A percentile compares a stretch with the other conserved stretches of the same genome.
phyloP scores from a whole-genome alignment of 495 filamentous ascomycete species.

The Tuber aestivum region DNA sequence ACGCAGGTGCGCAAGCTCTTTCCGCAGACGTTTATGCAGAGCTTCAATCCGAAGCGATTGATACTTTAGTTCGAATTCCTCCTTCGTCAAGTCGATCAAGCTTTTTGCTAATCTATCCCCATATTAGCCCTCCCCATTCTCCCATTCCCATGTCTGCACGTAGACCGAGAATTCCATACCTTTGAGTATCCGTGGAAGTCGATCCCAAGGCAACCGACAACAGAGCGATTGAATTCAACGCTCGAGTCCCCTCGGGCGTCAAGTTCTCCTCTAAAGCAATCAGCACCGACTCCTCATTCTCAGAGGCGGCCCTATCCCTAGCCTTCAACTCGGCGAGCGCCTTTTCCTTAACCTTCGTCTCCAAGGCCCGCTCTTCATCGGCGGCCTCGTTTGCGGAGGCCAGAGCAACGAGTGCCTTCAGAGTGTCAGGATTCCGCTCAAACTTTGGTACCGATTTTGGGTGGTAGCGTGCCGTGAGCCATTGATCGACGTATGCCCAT shows the following conservation, averaged over 20 bases:
- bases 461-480: constrained; percentile 64
- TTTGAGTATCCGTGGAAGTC: constrained; percentile 23
- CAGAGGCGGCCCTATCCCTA: constrained; percentile 34
- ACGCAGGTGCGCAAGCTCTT: constrained; percentile 45
- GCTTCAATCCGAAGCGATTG: constrained; percentile 27
- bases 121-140: neutral
- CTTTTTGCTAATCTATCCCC: constrained; percentile 18
- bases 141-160: neutral
- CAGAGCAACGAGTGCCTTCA: constrained; percentile 68
- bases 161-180: constrained; percentile 14
- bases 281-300: constrained; percentile 28
- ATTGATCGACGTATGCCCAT: constrained; percentile 80
- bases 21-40: constrained; percentile 34
- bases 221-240: constrained; percentile 41
- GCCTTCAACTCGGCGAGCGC: constrained; percentile 48
- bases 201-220: constrained; percentile 40
- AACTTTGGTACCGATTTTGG: constrained; percentile 60
- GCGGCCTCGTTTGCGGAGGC: constrained; percentile 72
- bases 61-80: constrained; percentile 32
- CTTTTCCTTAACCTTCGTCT: constrained; percentile 57
- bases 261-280: constrained; percentile 32
- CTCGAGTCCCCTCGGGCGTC: constrained; percentile 30
- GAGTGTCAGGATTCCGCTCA: constrained; percentile 78
- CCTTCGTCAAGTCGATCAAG: constrained; percentile 32
- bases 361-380: constrained; percentile 63